These are phyloP conservation scores for Clitopilus hobsonii DNA, from an alignment of 768 basidiomycete species.

Conservation along the genomic window DNA sequence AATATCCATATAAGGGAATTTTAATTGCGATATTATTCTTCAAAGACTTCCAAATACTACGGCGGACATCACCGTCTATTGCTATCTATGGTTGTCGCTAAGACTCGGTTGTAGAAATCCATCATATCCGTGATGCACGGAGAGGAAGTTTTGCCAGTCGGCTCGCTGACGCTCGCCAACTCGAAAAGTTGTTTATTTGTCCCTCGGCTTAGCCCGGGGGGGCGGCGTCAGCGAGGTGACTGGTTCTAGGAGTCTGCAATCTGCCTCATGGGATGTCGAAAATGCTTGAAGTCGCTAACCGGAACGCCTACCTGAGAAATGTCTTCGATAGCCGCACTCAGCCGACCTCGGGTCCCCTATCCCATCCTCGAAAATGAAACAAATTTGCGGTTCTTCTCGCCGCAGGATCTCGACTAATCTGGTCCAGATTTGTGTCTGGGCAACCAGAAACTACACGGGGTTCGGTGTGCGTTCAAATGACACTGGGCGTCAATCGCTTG, in stretches of 20 bases:
- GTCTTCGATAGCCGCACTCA: no score
- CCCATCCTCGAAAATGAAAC: no score
- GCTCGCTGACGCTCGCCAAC: slow-evolving; percentile 1
- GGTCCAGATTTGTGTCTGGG: not conserved
- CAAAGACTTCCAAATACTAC: not conserved
- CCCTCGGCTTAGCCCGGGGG: not conserved
- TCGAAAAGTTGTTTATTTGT: not conserved
- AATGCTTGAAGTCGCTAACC: no score
- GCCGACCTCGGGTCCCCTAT: no score
- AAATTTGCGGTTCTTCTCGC: no score
- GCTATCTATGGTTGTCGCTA: not conserved
- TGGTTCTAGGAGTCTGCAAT: not conserved
- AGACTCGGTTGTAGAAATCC: not conserved
- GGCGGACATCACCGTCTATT: not conserved
- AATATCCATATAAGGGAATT: no score
- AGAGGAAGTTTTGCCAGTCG: not conserved
- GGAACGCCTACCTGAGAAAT: not conserved
- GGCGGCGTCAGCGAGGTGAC: not conserved
- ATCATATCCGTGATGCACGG: not conserved
- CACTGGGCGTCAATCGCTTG: not conserved
- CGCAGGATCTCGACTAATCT: not conserved
- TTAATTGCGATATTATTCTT: no score
- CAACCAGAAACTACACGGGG: not conserved
- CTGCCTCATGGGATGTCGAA: no score
- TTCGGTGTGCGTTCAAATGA: not conserved